These are phyloP conservation scores for Protomyces pachydermus DNA, from an alignment of 1,139 yeast genomes.

Conservation along the genomic window DNA sequence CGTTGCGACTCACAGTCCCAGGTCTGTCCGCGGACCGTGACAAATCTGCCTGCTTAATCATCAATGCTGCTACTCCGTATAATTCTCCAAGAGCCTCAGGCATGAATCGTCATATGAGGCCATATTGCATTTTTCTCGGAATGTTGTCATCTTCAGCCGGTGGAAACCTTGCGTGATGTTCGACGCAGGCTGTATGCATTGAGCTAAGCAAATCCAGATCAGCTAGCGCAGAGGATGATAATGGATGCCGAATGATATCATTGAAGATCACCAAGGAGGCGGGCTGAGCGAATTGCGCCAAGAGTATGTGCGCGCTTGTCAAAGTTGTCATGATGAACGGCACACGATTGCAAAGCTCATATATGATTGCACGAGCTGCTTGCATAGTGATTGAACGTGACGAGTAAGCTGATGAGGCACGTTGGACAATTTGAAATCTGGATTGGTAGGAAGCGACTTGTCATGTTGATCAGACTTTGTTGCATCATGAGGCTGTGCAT, in stretches of 20 bases:
- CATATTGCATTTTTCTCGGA: no score
- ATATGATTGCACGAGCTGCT: constrained; percentile 4
- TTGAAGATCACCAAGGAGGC: constrained; percentile 4
- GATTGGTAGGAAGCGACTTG: neutral
- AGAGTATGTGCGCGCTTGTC: neutral
- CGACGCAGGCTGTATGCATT: neutral
- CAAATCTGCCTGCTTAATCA: no score
- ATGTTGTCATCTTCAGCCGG: neutral
- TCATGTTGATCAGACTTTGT: neutral
- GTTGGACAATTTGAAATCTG: neutral
- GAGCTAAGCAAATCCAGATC: neutral
- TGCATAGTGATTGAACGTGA: constrained; percentile 11
- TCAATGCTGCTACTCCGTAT: no score
- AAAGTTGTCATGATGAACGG: neutral
- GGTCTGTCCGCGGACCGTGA: no score
- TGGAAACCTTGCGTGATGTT: neutral
- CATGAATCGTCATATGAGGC: no score
- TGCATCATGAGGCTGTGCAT: neutral
- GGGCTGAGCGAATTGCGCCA: neutral
- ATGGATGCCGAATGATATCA: constrained; percentile 2
- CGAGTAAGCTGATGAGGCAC: neutral
- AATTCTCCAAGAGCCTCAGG: no score
- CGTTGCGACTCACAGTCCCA: no score
- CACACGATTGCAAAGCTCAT: neutral
- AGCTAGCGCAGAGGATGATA: neutral